phyloP scores from a whole-genome alignment of 176 grass and related monocot genomes.

The Oryza coarctata region DNA sequence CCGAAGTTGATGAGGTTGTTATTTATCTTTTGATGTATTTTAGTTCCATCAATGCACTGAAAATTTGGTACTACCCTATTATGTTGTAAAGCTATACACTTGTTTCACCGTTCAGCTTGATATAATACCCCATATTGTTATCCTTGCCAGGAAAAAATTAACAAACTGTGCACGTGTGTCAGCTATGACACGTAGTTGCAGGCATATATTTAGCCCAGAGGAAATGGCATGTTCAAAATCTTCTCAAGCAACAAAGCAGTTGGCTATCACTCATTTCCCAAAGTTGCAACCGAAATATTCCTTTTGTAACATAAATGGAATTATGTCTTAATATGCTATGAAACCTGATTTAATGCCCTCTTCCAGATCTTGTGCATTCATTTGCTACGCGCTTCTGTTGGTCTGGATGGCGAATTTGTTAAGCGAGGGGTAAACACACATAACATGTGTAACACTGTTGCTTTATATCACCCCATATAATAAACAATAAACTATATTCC shows the following conservation, averaged over 20 bases:
- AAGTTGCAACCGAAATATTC: constrained; percentile 50
- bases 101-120: constrained; percentile 18
- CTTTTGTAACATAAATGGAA: constrained; percentile 14
- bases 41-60: constrained; percentile 11
- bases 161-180: constrained; percentile 60
- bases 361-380: constrained; percentile 85
- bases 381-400: constrained; percentile 77
- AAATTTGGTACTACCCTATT: constrained; percentile 12
- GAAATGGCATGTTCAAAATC: constrained; percentile 56
- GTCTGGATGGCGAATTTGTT: constrained; percentile 58
- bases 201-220: constrained; percentile 49
- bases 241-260: constrained; percentile 81
- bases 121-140: not conserved
- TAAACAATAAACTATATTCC: not conserved
- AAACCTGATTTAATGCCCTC: constrained; percentile 36
- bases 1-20: constrained; percentile 64
- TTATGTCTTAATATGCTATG: constrained; percentile 21
- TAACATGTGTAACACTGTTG: not conserved
- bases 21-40: constrained; percentile 10
- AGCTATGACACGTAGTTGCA: constrained; percentile 65
- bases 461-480: constrained; percentile 15
- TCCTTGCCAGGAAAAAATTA: constrained; percentile 61
- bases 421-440: constrained; percentile 56
- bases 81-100: constrained; percentile 24
- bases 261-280: constrained; percentile 67